Conservation (phyloP, 108 stramenopile genomes). For the Seminavis robusta region DNA sequence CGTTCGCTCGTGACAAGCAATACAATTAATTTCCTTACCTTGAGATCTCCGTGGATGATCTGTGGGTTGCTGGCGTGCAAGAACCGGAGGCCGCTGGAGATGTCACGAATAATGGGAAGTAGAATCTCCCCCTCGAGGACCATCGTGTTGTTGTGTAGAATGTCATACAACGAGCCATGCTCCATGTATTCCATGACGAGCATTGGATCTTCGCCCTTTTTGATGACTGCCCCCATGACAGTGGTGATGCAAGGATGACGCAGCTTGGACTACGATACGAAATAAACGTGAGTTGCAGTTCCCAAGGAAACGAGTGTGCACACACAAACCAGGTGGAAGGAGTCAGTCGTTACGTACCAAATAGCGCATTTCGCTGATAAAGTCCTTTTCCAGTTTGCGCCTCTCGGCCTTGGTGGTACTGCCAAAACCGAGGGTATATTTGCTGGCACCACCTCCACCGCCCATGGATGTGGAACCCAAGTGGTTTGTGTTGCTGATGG, state of each 20-base stretch:
- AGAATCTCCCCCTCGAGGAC: slow-evolving; percentile 35
- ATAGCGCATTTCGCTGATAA: slow-evolving; percentile 37
- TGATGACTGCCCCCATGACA: slow-evolving; percentile 35
- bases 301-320: no score
- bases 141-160: slow-evolving; percentile 56
- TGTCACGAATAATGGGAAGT: slow-evolving; percentile 43
- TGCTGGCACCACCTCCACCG: no score
- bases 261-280: no score
- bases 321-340: no score
- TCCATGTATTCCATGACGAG: slow-evolving; percentile 51
- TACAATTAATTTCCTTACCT: slow-evolving; percentile 17
- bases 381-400: slow-evolving; percentile 15
- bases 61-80: slow-evolving; percentile 40
- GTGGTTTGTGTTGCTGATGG: no score
- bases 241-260: slow-evolving; percentile 48
- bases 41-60: slow-evolving; percentile 53
- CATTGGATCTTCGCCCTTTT: slow-evolving; percentile 23
- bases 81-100: slow-evolving; percentile 43
- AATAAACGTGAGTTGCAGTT: no score
- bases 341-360: slow-evolving; percentile 38
- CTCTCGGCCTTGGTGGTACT: no score
- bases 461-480: no score
- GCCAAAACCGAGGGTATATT: no score
- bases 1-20: no score
- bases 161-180: slow-evolving; percentile 47